Conservation (phyloP, 1,284 basidiomycete genomes). For the Thelephora terrestris region DNA sequence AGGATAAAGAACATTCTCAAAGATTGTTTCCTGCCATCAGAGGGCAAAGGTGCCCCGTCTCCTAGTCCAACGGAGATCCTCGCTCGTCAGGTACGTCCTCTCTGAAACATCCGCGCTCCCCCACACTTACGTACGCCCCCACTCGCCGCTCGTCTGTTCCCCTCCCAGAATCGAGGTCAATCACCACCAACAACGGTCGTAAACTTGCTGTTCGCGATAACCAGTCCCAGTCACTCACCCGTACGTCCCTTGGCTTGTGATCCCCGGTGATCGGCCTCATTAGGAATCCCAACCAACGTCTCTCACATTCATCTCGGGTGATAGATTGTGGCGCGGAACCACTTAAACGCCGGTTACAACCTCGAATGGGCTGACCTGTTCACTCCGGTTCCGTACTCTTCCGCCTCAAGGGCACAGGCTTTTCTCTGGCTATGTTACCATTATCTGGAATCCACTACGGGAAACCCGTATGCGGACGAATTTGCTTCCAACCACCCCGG, state of each 20-base stretch:
- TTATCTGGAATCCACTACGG: constrained; percentile 53
- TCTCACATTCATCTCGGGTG: constrained; percentile 9
- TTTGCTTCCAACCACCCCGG: constrained; percentile 38
- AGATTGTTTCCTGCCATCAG: constrained; percentile 18
- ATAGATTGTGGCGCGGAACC: constrained; percentile 44
- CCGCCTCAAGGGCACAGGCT: constrained; percentile 50
- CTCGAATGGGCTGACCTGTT: constrained; percentile 62
- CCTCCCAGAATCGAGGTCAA: constrained; percentile 32
- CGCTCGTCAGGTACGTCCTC: constrained; percentile 16
- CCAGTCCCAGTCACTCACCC: constrained; percentile 34
- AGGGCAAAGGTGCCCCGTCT: constrained; percentile 15
- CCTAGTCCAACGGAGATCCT: constrained; percentile 19
- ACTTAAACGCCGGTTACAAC: constrained; percentile 38
- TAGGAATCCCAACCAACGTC: background rate
- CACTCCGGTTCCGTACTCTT: constrained; percentile 46
- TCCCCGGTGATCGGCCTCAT: background rate
- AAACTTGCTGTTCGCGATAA: constrained; percentile 51
- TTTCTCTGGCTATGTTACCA: constrained; percentile 74
- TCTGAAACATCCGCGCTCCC: constrained; percentile 6
- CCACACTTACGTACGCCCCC: constrained; percentile 13
- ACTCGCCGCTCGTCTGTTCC: background rate
- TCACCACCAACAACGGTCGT: constrained; percentile 52
- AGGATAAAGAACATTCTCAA: constrained; percentile 41
- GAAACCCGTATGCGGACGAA: constrained; percentile 60
- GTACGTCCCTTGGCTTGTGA: constrained; percentile 24